A percentile compares a stretch with the other conserved stretches of the same genome.
Evolutionary conservation across 2,329 filamentous ascomycete species (phyloP).

Genomic region (Teratosphaeria pseudoeucalypti): DNA sequence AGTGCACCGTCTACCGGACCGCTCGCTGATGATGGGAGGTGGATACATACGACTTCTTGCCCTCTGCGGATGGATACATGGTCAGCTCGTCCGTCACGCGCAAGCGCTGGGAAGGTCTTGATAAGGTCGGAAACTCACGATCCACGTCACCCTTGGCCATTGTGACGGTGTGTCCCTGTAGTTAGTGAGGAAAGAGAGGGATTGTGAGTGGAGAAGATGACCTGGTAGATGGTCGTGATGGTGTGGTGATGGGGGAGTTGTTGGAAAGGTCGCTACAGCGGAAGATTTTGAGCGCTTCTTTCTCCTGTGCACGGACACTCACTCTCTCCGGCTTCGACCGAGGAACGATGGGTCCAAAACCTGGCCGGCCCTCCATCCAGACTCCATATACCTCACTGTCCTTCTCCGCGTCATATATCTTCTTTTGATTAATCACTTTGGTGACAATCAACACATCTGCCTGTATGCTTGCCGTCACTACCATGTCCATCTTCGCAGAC

Average conservation of each 20-base stretch:
- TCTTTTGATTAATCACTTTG: background rate
- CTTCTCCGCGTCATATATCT: background rate
- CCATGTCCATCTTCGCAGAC: background rate
- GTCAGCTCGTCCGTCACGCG: background rate
- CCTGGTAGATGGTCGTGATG: constrained; percentile 3
- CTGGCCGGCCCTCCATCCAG: background rate
- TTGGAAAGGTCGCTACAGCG: background rate
- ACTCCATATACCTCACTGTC: background rate
- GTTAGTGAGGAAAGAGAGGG: constrained; percentile 3
- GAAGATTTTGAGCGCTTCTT: background rate
- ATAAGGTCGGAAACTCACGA: constrained; percentile 2
- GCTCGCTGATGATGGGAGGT: background rate
- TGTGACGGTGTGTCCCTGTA: constrained; percentile 11
- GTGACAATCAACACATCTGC: background rate
- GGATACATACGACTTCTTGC: background rate
- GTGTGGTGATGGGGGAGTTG: constrained; percentile 1
- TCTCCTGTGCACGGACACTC: background rate
- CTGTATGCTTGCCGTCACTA: background rate
- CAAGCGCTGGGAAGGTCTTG: constrained; percentile 4
- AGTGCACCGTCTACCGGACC: background rate
- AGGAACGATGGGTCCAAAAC: background rate
- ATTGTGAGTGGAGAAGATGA: constrained; percentile 10
- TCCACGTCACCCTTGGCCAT: constrained; percentile 17
- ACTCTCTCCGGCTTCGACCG: background rate
- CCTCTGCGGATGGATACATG: constrained; percentile 3